Conservation (phyloP, 345 rosid species). For the Bruguiera sexangula region DNA sequence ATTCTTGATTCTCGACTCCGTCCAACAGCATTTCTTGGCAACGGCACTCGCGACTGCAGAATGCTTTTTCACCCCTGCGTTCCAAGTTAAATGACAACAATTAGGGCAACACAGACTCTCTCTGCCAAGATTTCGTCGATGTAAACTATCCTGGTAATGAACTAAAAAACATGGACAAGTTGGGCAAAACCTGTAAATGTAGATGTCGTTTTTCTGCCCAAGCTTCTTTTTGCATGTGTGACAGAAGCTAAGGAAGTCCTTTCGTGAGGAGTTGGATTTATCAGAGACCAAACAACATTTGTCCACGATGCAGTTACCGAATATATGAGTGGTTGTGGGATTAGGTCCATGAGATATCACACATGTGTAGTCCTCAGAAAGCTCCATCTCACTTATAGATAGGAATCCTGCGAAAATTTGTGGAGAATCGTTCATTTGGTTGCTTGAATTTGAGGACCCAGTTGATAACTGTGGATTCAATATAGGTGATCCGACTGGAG, state of each 20-base stretch:
- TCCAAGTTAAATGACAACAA: not conserved
- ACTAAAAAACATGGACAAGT: conserved; percentile 1
- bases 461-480: conserved; percentile 29
- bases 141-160: not conserved
- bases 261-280: conserved; percentile 9
- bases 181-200: conserved; percentile 64
- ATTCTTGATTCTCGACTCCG: conserved; percentile 22
- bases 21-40: conserved; percentile 68
- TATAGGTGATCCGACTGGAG: conserved; percentile 24
- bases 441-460: conserved; percentile 24
- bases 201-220: conserved; percentile 50
- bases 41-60: conserved; percentile 78
- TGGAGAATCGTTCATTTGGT: conserved; percentile 34
- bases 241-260: conserved; percentile 54
- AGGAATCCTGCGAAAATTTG: conserved; percentile 19
- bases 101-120: not conserved
- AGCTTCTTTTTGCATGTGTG: conserved; percentile 77
- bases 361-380: conserved; percentile 81
- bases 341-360: conserved; percentile 72
- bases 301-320: conserved; percentile 68
- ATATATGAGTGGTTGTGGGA: conserved; percentile 76
- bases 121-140: not conserved
- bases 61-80: conserved; percentile 83
- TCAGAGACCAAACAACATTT: conserved; percentile 23
- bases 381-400: conserved; percentile 58